A percentile compares a stretch with the other conserved stretches of the same genome.
These are phyloP conservation scores for Takakia lepidozioides DNA, from an alignment of 225 moss, liverwort and hornwort genomes.

Conservation along the genomic window DNA sequence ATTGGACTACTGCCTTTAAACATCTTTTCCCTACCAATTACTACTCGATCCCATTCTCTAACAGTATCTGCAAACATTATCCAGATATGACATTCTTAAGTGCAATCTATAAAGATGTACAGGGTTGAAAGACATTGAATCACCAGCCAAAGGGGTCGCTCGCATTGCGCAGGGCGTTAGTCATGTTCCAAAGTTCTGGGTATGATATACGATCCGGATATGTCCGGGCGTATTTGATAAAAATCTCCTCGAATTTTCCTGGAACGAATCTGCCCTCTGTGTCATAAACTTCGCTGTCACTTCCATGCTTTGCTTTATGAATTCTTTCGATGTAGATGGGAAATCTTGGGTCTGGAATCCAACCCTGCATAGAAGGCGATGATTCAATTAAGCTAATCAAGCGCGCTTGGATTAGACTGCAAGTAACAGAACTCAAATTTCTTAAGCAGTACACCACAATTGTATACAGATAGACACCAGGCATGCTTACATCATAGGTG, in stretches of 20 bases:
- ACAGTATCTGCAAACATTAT: no score
- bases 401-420: no score
- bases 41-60: no score
- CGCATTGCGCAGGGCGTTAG: slow-evolving; percentile 31
- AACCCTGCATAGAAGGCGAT: slow-evolving; percentile 28
- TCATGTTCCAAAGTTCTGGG: slow-evolving; percentile 32
- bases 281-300: slow-evolving; percentile 43
- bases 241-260: slow-evolving; percentile 42
- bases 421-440: no score
- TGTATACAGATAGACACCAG: no score
- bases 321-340: slow-evolving; percentile 42
- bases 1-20: no score
- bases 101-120: no score
- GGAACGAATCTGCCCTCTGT: slow-evolving; percentile 43
- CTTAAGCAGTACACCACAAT: no score
- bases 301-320: slow-evolving; percentile 45
- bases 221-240: slow-evolving; percentile 30
- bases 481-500: slow-evolving; percentile 34
- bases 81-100: no score
- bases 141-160: slow-evolving; percentile 48
- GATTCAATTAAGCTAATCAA: no score
- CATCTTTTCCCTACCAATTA: no score
- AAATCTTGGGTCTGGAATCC: slow-evolving; percentile 32
- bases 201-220: slow-evolving; percentile 28
- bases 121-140: no score